Base-by-base conservation (phyloP, 1,284 basidiomycete genomes). In the Cutaneotrichosporon sp. region DNA sequence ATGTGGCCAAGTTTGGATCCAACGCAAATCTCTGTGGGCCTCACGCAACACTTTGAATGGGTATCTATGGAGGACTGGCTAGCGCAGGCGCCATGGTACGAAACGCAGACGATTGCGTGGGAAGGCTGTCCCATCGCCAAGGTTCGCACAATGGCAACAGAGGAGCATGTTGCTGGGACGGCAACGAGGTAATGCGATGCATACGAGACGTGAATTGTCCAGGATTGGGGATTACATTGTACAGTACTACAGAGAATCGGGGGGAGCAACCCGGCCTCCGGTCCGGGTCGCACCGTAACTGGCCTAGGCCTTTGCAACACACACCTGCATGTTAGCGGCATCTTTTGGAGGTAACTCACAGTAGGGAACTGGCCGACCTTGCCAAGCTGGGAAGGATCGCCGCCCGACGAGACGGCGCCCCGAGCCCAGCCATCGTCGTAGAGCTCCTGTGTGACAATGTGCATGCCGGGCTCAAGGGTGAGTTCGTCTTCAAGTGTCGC, bases 371-470 rank as follows among this genome's bases (percentile, higher is more conserved):
- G 67, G 34, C 73, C 73, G 48, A 67, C 60, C 48, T 59, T 60
- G 3, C 70, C 72, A 0, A 58, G 45, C 37, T 66, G 62, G 15
- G 50, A 42, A 7, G 38, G 49, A 41, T 68, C 62, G 3, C 60
- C 61, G 7, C 63, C 65, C 5, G 46, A n/a, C 41, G 51, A 18
- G 44, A 50, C 23, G 44, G 67, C 62, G 9, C 68, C 72, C 1
- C 67, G 70, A 1, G 66, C 74, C 72, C 73, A 75, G 2, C 69
- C 70, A 56, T 75, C 73, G 51, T 75, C 72, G 55, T 69, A 75
- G 30, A 73, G 53, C 33, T 70, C 60, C 38, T 66, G 46, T 14
- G 74, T 68, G 3, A 54, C 51, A 13, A 75, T 47, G 43, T 61
- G 65, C 72, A 75, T 73, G 8, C 72, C 73, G 4, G 72, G 72